Conservation (phyloP, 768 basidiomycete genomes). For the Favolaschia claudopus region DNA sequence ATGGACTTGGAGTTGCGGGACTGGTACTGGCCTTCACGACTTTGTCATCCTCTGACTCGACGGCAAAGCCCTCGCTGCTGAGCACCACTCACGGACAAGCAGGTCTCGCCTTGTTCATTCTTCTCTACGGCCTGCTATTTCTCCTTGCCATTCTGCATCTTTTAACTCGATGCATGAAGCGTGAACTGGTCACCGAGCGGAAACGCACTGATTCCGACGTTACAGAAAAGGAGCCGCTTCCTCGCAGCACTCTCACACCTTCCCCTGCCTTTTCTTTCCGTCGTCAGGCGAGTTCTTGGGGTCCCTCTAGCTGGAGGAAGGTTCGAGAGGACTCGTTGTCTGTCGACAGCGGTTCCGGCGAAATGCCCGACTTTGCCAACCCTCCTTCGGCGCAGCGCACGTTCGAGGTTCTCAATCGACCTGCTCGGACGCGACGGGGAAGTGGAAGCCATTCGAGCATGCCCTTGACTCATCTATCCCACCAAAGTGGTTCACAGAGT, state of each 20-base stretch:
- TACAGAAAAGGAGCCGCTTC: slow-evolving; percentile 37
- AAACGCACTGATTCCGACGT: slow-evolving; percentile 34
- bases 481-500: slow-evolving; percentile 42
- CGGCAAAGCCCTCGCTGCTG: slow-evolving; percentile 42
- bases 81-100: slow-evolving; percentile 70
- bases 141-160: slow-evolving; percentile 32
- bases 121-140: slow-evolving; percentile 64
- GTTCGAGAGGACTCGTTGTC: slow-evolving; percentile 54
- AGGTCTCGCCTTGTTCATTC: slow-evolving; percentile 69
- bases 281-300: slow-evolving; percentile 59
- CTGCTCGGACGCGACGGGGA: slow-evolving; percentile 41
- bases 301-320: slow-evolving; percentile 50
- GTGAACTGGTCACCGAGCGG: slow-evolving; percentile 9
- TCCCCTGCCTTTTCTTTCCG: slow-evolving; percentile 53
- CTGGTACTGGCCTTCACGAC: slow-evolving; percentile 70
- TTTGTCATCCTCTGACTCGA: slow-evolving; percentile 40
- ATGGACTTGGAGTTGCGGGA: slow-evolving; percentile 69
- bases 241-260: slow-evolving; percentile 45
- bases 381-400: slow-evolving; percentile 46
- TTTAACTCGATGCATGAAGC: slow-evolving; percentile 25
- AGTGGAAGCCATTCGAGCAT: slow-evolving; percentile 41
- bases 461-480: slow-evolving; percentile 27
- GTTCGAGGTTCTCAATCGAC: slow-evolving; percentile 64
- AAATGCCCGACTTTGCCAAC: slow-evolving; percentile 33
- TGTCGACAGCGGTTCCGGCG: slow-evolving; percentile 51